Base-by-base conservation (phyloP, 2,329 filamentous ascomycete species). In the Fonsecaea pugnacius region DNA sequence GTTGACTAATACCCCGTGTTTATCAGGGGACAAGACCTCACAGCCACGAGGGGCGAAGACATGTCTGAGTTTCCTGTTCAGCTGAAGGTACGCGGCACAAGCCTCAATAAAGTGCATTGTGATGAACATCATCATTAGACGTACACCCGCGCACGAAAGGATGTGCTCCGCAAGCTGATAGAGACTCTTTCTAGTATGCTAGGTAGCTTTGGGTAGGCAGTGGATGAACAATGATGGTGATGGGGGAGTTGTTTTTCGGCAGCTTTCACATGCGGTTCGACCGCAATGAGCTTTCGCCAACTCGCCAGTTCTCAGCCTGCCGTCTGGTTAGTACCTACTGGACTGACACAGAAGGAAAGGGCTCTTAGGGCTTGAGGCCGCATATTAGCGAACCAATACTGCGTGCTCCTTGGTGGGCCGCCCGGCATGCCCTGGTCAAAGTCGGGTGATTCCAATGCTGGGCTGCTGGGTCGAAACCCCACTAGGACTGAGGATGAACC, bases 331-430 rank as follows among this genome's bases (percentile, higher is more conserved):
- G 32, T 14, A 24, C 57, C 33, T 18, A 59, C 21, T 59, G 57
- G 57, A 59, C 24, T 18, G 18, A 21, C 43, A 32, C 24, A 32
- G 3, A 35, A 3, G 32, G n/a, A 50, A 59, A 32, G n/a, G 57
- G 46, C 14, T 50, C 27, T 59, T 59, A 52, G 46, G 46, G 43
- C 32, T 24, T 36, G 21, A 12, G 21, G 46, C 33, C 16, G 32
- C 57, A 33, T 51, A 32, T 59, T 59, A 59, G 46, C 57, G 57
- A 59, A 10, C 43, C 32, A 59, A 59, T 59, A 59, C 46, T 38
- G 46, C 30, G 43, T 30, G 21, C 18, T 48, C 2, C 10, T 27
- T 27, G 43, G 43, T 48, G 43, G 43, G 43, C 21, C 43, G 12
- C 10, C 10, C 18, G 43, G 43, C 9, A 27, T 24, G 24, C 18